These are phyloP conservation scores for Boeremia lycopersici DNA, from an alignment of 2,329 filamentous ascomycete species.

Conservation along the genomic window DNA sequence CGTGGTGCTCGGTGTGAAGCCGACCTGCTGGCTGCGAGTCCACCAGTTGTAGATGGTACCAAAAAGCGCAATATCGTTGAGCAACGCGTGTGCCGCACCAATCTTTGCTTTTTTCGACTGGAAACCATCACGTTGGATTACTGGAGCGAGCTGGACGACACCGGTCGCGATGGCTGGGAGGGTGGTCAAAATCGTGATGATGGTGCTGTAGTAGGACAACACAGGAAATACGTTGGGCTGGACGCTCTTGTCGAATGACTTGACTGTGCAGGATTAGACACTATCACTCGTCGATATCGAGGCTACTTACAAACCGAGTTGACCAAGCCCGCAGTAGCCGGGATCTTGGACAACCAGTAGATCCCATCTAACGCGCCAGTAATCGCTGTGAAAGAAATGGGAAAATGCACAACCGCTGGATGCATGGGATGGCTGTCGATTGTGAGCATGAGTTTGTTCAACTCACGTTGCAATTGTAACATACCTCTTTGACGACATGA, in stretches of 20 bases:
- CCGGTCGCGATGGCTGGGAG: constrained; percentile 43
- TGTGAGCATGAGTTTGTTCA: neutral
- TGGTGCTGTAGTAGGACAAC: constrained; percentile 53
- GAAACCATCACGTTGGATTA: constrained; percentile 53
- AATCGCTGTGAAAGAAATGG: constrained; percentile 53
- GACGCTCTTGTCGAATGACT: constrained; percentile 35
- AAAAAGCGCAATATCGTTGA: constrained; percentile 51
- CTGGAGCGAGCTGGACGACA: constrained; percentile 47
- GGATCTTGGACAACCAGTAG: constrained; percentile 40
- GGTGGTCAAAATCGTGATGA: constrained; percentile 45
- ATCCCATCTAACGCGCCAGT: constrained; percentile 52
- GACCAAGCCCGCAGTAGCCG: constrained; percentile 42
- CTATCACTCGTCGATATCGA: neutral
- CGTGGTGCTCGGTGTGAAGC: constrained; percentile 44
- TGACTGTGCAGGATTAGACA: constrained; percentile 24
- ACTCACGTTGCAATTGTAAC: neutral
- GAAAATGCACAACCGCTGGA: constrained; percentile 56
- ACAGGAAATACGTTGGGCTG: constrained; percentile 44
- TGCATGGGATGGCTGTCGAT: constrained; percentile 51
- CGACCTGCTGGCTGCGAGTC: constrained; percentile 39
- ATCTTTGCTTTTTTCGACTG: constrained; percentile 51
- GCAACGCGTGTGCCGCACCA: constrained; percentile 50
- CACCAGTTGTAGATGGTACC: constrained; percentile 53
- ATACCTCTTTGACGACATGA: constrained; percentile 13
- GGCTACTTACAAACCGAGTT: constrained; percentile 30